phyloP scores from a whole-genome alignment of 2,329 filamentous ascomycete genomes.

The Fusarium cyanostomum region DNA sequence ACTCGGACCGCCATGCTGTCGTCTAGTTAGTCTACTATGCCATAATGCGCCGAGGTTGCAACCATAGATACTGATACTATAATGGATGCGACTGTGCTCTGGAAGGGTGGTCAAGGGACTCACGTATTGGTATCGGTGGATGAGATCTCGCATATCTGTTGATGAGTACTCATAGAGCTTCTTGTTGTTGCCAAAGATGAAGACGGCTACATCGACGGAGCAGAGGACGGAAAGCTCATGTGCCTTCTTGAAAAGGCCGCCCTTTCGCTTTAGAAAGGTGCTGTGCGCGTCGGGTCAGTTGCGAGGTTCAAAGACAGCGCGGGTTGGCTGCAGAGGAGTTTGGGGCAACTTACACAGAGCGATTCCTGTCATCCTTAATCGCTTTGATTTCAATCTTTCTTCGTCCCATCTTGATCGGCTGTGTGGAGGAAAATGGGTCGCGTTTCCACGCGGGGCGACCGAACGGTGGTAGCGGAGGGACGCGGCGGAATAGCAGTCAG shows the following conservation, averaged over 20 bases:
- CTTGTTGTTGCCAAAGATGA: conserved; percentile 99
- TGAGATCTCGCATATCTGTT: conserved; percentile 88
- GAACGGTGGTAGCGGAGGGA: conserved; percentile 21
- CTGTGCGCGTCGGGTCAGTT: conserved; percentile 57
- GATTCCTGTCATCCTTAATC: conserved; percentile 98
- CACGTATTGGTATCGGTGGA: conserved; percentile 91
- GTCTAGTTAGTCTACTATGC: conserved; percentile 4
- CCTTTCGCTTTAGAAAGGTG: conserved; percentile 98
- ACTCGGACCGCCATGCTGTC: conserved; percentile 87
- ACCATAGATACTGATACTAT: neutral
- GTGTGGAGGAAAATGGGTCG: conserved; percentile 30
- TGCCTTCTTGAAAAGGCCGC: conserved; percentile 98
- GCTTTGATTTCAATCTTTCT: conserved; percentile 99
- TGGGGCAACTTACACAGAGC: conserved; percentile 83
- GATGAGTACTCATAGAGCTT: conserved; percentile 99
- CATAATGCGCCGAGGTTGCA: neutral
- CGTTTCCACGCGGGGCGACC: conserved; percentile 36
- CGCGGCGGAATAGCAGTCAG: conserved; percentile 23
- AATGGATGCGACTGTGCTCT: conserved; percentile 2
- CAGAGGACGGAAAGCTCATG: conserved; percentile 98
- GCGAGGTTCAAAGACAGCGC: neutral
- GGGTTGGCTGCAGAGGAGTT: neutral
- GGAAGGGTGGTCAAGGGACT: conserved; percentile 50
- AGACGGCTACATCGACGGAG: conserved; percentile 97
- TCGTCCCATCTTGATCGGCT: conserved; percentile 76